Evolutionary conservation across 768 basidiomycete genomes (phyloP).

Genomic region (Boletus reticulatus): DNA sequence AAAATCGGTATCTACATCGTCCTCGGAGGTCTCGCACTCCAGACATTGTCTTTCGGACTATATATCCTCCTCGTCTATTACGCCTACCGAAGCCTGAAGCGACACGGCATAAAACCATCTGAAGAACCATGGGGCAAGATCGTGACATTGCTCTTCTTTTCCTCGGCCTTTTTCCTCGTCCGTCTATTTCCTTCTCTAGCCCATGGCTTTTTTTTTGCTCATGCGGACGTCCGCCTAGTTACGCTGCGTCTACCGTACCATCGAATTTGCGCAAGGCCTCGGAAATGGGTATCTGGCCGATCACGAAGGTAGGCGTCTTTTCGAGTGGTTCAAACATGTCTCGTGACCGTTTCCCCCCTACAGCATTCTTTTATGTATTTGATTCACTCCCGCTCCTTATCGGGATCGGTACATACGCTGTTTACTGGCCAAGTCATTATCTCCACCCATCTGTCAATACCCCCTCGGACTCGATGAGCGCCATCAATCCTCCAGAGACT

Average conservation of each 20-base stretch:
- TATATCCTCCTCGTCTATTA: conserved; percentile 17
- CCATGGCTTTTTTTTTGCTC: background rate
- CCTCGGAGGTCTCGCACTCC: conserved; percentile 25
- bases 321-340: no score
- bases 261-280: conserved; percentile 19
- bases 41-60: conserved; percentile 24
- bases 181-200: background rate
- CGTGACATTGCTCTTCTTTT: conserved; percentile 23
- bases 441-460: background rate
- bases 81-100: conserved; percentile 14
- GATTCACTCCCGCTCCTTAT: conserved; percentile 29
- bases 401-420: conserved; percentile 21
- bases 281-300: conserved; percentile 16
- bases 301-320: conserved; percentile 22
- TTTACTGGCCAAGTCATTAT: conserved; percentile 30
- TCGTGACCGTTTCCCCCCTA: no score
- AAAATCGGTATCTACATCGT: conserved; percentile 19
- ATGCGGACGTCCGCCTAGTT: background rate
- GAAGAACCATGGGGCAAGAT: conserved; percentile 18
- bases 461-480: background rate
- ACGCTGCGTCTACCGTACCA: conserved; percentile 30
- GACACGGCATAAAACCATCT: background rate
- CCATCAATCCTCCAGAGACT: background rate
- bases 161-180: conserved; percentile 26
- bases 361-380: conserved; percentile 30